Conservation (phyloP, 1,284 basidiomycete genomes). For the Somion occarium region DNA sequence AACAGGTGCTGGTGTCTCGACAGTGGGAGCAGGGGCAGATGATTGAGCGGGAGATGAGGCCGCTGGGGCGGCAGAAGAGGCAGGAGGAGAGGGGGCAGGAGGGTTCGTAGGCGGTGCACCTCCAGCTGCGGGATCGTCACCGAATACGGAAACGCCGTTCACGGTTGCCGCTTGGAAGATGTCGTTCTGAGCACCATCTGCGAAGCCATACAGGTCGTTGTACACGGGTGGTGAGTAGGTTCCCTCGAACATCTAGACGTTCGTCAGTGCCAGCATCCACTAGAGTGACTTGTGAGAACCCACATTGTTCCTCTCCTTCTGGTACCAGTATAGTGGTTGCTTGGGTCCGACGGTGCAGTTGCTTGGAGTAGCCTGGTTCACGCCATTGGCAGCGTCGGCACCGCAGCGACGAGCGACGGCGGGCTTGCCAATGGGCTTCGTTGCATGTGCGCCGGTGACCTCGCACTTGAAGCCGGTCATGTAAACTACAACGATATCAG, state of each 20-base stretch:
- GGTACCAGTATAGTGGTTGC: constrained; percentile 62
- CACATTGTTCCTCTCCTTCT: constrained; percentile 55
- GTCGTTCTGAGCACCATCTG: constrained; percentile 57
- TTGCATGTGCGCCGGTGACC: constrained; percentile 52
- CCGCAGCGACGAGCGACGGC: constrained; percentile 56
- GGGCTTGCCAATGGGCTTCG: constrained; percentile 44
- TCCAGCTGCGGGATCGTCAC: not conserved
- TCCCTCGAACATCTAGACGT: constrained; percentile 49
- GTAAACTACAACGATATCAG: constrained; percentile 39
- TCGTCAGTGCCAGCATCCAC: not conserved
- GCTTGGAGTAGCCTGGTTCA: constrained; percentile 36
- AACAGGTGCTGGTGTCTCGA: not conserved
- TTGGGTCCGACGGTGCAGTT: constrained; percentile 71
- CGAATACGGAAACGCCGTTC: constrained; percentile 4
- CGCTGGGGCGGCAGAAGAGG: not conserved
- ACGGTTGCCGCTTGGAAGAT: constrained; percentile 45
- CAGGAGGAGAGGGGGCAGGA: not conserved
- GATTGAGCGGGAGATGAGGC: not conserved
- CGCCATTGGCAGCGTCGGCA: constrained; percentile 40
- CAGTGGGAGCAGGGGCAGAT: not conserved
- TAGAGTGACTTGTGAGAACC: constrained; percentile 14
- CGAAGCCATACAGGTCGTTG: constrained; percentile 53
- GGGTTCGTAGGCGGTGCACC: not conserved
- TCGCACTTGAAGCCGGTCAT: constrained; percentile 76
- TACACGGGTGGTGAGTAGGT: constrained; percentile 51